Base-by-base conservation (phyloP, 2,329 filamentous ascomycete species). In the Alternaria metachromatica region DNA sequence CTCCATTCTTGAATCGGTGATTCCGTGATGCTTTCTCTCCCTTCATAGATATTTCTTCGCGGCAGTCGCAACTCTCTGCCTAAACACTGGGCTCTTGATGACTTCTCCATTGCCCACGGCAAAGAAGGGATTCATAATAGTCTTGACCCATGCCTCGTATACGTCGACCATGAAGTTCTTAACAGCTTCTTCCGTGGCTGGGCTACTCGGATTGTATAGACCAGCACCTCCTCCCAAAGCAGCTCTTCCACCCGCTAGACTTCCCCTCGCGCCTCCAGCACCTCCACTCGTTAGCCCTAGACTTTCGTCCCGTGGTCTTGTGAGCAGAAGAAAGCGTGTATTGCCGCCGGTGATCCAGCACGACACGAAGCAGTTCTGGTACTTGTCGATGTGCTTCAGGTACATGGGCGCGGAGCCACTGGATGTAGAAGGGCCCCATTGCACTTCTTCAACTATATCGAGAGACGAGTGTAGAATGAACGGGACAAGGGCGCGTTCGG, bases 121-220 rank as follows among this genome's bases (percentile, higher is more conserved):
- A 83, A 97, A 98, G 80, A 99, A 99, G 0, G 96, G 96, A 77
- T 89, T 98, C 96, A 99, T 98, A 62, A 94, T 89, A 12, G 94
- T 92, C 86, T 99, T 99, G 69, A 97, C 88, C 90, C 95, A 99
- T 71, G 90, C 93, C 82, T 99, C 96, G 82, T 97, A 98, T 12
- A 97, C 92, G 78, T 99, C 96, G 7, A 87, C 86, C 83, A 99
- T 97, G 83, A 98, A 99, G 81, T 93, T 93, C 78, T 93, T 90
- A 72, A 98, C 92, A 5, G 96, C 95, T 83, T 99, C 96, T 82
- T 99, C 96, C 6, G 95, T 97, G 78, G 95, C 93, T 6, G 93
- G 90, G 63, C 90, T 92, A 3, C 90, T 95, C 0, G 95, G 95
- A 80, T 97, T 97, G 70, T 80, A 81, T 90, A 65, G 87, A 89